These are phyloP conservation scores for Pezicula carpinea DNA, from an alignment of 2,329 filamentous ascomycete species.

Conservation along the genomic window DNA sequence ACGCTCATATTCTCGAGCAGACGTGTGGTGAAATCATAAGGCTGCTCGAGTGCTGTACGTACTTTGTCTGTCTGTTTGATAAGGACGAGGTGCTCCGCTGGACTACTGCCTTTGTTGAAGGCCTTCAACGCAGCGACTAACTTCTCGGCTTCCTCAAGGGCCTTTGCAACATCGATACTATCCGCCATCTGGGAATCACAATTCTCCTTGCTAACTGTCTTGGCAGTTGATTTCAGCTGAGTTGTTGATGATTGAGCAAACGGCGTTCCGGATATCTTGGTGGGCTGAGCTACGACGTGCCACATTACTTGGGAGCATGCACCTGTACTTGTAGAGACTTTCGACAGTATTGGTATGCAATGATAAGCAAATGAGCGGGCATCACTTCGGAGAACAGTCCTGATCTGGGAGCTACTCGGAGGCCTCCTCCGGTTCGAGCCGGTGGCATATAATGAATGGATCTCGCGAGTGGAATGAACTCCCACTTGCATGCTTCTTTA, in stretches of 20 bases:
- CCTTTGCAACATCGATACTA: slow-evolving; percentile 1
- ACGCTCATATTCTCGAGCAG: slow-evolving; percentile 19
- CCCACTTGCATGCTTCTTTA: no score
- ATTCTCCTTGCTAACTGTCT: background rate
- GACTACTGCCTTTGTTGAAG: slow-evolving; percentile 14
- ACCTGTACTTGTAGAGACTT: background rate
- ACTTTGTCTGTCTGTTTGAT: slow-evolving; percentile 16
- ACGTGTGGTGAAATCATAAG: slow-evolving; percentile 17
- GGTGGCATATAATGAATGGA: no score
- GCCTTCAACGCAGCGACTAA: slow-evolving; percentile 15
- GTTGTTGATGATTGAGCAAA: background rate
- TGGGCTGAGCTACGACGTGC: background rate
- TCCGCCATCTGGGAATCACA: background rate
- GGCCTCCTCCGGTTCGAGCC: no score
- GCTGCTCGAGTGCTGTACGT: slow-evolving; percentile 16
- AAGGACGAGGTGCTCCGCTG: slow-evolving; percentile 12
- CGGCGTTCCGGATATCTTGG: background rate
- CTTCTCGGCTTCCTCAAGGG: slow-evolving; percentile 7
- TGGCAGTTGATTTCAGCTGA: background rate
- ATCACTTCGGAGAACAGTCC: no score
- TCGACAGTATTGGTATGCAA: background rate
- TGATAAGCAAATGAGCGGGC: no score
- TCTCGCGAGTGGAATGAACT: no score
- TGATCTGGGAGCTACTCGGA: no score
- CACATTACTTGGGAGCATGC: background rate